Evolutionary conservation across 139 green algal genomes (phyloP), one percentile per base, ranked within the genome.

Genomic region (Spirogloea muscicola): DNA sequence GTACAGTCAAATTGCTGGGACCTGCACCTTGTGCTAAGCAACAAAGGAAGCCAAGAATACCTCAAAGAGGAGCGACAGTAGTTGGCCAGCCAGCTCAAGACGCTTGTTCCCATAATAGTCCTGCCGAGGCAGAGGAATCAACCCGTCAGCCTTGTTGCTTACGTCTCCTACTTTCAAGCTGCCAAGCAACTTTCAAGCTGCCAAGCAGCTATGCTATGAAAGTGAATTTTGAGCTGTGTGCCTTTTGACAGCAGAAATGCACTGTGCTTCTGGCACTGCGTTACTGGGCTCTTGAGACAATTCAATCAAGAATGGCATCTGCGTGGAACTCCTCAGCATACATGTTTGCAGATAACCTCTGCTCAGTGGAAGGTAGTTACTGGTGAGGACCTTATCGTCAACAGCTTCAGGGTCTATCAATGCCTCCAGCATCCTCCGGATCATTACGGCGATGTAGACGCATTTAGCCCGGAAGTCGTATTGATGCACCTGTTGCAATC

Each of bases 81-180:
- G 88, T 77, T 71, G 76, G 65, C 94, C 94, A 43, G 94, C 90
- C 68, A 98, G 87, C 85, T 99, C 95, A 73, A 99, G 86, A 2
- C 95, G 82, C 84, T 99, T 99, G 90, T 98, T 98, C 70, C 94
- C 95, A 64, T 97, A 97, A 86, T 98, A 99, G 84, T 99, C 95
- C 75, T 82, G 67, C 16, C n/a, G 25, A 59, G 21, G 21, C 18
- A 55, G 46, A 55, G 21, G 21, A 55, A 55, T 55, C 21, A 55
- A 55, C 46, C 21, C 46, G 21, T n/a, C n/a, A n/a, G n/a, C n/a
- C n/a, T n/a, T n/a, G n/a, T n/a, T n/a, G n/a, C n/a, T n/a, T n/a
- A n/a, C n/a, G n/a, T n/a, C n/a, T n/a, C n/a, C n/a, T n/a, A n/a
- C n/a, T n/a, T n/a, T n/a, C n/a, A 62, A 7, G 5, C 25, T 10